Evolutionary conservation across 2,329 filamentous ascomycete genomes (phyloP).

Genomic region (Ceratocystis colombiana): DNA sequence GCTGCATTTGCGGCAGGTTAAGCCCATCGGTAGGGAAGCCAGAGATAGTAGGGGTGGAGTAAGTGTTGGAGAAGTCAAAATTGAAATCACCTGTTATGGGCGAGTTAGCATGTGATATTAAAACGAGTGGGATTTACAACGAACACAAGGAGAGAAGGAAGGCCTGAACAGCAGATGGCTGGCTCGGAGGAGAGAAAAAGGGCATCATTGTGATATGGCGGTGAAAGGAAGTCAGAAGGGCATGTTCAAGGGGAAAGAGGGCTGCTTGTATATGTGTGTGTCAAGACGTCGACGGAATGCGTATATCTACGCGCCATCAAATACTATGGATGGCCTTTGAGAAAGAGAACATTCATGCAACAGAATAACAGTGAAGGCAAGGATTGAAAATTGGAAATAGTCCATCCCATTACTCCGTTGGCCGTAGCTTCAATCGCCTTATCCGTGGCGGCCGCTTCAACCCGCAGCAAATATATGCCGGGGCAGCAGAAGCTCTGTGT

Average conservation of each 20-base stretch:
- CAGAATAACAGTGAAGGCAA: not conserved
- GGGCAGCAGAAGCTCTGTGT: not conserved
- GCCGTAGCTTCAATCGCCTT: not conserved
- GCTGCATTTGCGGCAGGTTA: slow-evolving; percentile 45
- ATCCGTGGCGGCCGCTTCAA: not conserved
- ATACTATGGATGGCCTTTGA: not conserved
- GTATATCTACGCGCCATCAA: too few species aligned
- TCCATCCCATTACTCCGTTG: not conserved
- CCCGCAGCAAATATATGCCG: not conserved
- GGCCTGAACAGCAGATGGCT: not conserved
- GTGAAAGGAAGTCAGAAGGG: not conserved
- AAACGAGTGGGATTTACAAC: not conserved
- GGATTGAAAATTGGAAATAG: not conserved
- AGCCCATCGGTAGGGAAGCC: slow-evolving; percentile 18
- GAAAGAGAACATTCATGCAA: not conserved
- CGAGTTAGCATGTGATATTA: slow-evolving; percentile 24
- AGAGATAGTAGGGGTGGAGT: slow-evolving; percentile 20
- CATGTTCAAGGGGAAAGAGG: not conserved
- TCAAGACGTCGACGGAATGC: not conserved
- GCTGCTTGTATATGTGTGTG: not conserved
- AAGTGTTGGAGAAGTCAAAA: slow-evolving; percentile 39
- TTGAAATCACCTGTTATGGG: slow-evolving; percentile 22
- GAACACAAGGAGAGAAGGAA: slow-evolving; percentile 2
- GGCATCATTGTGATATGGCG: not conserved
- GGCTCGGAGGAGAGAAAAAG: not conserved